Base-by-base conservation (phyloP, 225 moss, liverwort and hornwort genomes). In the Marchantia paleacea region DNA sequence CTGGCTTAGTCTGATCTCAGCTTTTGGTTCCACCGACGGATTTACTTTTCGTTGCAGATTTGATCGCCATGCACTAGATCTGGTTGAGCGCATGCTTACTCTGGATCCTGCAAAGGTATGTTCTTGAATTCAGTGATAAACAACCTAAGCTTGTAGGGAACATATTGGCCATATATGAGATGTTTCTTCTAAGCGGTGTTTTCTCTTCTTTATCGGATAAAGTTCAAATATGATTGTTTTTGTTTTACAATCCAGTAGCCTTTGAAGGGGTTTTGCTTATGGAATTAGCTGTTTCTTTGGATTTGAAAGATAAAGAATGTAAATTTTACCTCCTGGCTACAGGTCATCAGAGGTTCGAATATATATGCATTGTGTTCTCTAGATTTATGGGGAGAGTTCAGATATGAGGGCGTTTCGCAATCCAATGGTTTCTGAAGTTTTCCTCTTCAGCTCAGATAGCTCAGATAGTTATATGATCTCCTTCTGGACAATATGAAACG, bases 11-110 rank as follows among this genome's bases (percentile, higher is more conserved):
- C 39, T n/a, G 24, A 22, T 24, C n/a, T 6, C n/a, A 62, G 62
- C 18, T 62, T 62, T n/a, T 62, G 62, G 0, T 62, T 58, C 10
- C 24, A 62, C 22, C n/a, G 10, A 8, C 9, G 24, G n/a, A 62
- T 62, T 62, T 61, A 61, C 7, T 61, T 62, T 11, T 55, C 30
- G 13, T 65, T 16, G 39, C 91, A 94, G 94, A 83, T 96, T 96
- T 87, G 96, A 96, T 89, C 85, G 92, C 26, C 94, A 96, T 85
- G 96, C 96, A 19, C 90, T 96, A 73, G 94, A 96, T 67, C 92
- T 96, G 47, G 87, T 96, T 64, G 94, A 96, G 79, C 94, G 94
- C 69, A 96, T 96, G 96, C 82, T 96, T 71, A 92, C 90, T 61
- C 73, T 96, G 81, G 94, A 96, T 77, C 96, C 96, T 78, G 52